Evolutionary conservation across 345 rosid genomes (phyloP).

Genomic region (Euphorbia pulcherrima): DNA sequence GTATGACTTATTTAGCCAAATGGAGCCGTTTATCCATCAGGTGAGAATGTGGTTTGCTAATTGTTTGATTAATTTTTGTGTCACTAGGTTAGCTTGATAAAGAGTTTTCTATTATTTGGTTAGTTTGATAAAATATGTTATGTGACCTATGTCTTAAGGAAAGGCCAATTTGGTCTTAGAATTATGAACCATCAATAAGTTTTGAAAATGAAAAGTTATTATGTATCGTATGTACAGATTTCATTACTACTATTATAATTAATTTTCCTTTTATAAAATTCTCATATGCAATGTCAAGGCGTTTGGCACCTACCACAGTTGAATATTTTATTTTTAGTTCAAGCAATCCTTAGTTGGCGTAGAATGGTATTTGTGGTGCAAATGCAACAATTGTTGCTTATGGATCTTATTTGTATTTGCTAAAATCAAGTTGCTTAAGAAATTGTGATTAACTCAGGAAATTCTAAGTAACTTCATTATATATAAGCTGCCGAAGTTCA

Average conservation of each 20-base stretch:
- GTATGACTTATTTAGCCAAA: slow-evolving; percentile 58
- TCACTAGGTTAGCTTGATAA: neutral
- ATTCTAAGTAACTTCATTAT: neutral
- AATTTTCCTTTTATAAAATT: neutral
- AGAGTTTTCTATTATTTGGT: neutral
- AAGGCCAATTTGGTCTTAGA: neutral
- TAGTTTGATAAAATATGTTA: neutral
- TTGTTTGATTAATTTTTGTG: neutral
- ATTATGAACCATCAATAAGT: neutral
- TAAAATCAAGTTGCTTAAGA: too few species aligned
- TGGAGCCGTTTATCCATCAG: slow-evolving; percentile 85
- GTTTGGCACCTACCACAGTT: too few species aligned
- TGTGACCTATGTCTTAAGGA: neutral
- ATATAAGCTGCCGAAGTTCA: neutral
- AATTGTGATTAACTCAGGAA: neutral
- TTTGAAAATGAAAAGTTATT: neutral
- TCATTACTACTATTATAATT: neutral
- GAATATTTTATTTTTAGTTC: too few species aligned
- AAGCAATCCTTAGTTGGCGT: too few species aligned
- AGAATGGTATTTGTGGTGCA: too few species aligned
- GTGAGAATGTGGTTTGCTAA: slow-evolving; percentile 29
- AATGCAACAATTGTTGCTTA: too few species aligned
- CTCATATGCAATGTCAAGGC: neutral
- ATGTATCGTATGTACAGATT: neutral
- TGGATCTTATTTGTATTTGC: too few species aligned